Base-by-base conservation (phyloP, 805 yeast genomes). In the Barnettozyma vustinii region DNA sequence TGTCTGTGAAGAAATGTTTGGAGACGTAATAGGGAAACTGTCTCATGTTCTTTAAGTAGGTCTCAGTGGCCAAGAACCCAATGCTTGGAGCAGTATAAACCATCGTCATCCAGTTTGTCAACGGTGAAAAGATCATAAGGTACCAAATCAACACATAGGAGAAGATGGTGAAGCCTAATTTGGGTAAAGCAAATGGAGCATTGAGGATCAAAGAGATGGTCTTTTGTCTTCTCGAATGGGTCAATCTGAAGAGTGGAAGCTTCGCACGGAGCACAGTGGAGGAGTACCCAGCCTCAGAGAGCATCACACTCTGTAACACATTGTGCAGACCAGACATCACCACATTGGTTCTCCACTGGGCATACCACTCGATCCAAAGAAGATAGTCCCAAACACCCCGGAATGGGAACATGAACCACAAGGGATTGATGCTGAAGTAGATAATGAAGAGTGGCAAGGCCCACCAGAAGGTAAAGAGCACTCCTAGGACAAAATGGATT, bases 331-430 rank as follows among this genome's bases (percentile, higher is more conserved):
- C 44, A 7, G 27, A 15, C 45, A 48, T 44, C 2, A 48, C 45
- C 7, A 30, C 33, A 25, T 48, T 36, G 3, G 51, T 48, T 27
- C 51, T 40, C 51, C 51, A 48, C 27, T 40, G 42, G 0, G 51
- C 44, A 13, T 44, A 44, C 18, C 18, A 21, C 10, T 48, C 51
- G 6, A 48, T 37, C 27, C 39, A 27, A 2, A 27, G 6, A 20
- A 48, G 37, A 21, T 48, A 48, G 20, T 48, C 51, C 47, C 42
- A 40, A 9, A 48, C 7, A 4, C 45, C 43, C 4, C 44, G 35
- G 10, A 48, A 48, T 7, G 51, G 51, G 36, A 48, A 44, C 8
- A 40, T 3, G 26, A 26, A 48, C 51, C 51, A 48, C 16, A 48
- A 10, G 5, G 51, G 51, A 15, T 44, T 48, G 6, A 30, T 2